phyloP scores from a whole-genome alignment of 2,329 filamentous ascomycete genomes.

The Macroventuria anomochaeta region DNA sequence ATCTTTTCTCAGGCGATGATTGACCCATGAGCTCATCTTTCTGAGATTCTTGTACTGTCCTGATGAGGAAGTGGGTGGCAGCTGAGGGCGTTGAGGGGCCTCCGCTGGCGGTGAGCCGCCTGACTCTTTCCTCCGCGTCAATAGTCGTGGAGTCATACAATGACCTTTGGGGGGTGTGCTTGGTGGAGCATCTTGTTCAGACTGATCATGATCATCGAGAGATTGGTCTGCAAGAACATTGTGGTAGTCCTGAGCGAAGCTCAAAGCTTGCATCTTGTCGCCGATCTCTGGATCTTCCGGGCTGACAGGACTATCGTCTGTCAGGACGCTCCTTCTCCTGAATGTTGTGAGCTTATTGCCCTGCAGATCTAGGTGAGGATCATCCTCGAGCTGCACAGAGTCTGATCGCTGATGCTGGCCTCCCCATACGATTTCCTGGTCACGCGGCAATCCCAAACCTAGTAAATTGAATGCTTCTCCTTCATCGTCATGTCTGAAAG shows the following conservation, averaged over 20 bases:
- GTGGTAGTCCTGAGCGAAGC: conserved; percentile 43
- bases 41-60: not conserved
- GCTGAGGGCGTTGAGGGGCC: not conserved
- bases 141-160: conserved; percentile 22
- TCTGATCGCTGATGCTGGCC: not conserved
- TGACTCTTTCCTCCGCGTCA: conserved; percentile 30
- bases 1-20: not conserved
- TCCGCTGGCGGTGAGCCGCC: not conserved
- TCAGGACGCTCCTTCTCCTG: not conserved
- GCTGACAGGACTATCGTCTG: not conserved
- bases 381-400: not conserved
- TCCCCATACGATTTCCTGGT: not conserved
- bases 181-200: not conserved
- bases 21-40: conserved; percentile 16
- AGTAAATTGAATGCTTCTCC: conserved; percentile 32
- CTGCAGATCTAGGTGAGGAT: not conserved
- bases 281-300: conserved; percentile 20
- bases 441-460: conserved; percentile 21
- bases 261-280: conserved; percentile 23
- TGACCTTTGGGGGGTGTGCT: conserved; percentile 10
- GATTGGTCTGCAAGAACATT: conserved; percentile 35
- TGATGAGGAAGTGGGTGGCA: not conserved
- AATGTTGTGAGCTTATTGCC: not conserved
- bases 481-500: conserved; percentile 27
- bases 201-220: conserved; percentile 12